Base-by-base conservation (phyloP, 352 stramenopile genomes). In the Phytophthora agathidicida region DNA sequence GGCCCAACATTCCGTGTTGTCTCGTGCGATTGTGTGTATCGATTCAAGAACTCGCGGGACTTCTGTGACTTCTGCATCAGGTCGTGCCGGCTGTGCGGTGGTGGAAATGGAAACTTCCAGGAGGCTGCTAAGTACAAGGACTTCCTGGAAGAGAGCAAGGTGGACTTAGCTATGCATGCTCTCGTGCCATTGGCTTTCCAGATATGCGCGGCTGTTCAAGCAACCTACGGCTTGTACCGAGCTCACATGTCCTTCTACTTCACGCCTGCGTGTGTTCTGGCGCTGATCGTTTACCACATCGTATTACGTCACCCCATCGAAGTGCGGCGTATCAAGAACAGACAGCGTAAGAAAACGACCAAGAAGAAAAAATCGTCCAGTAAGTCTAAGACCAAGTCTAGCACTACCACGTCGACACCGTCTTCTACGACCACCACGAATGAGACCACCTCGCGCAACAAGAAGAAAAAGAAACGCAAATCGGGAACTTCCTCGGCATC, bases 1-100 rank as follows among this genome's bases (percentile, higher is more conserved):
- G 86, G 86, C 0, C 77, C 83, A 24, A 93, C 71, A 7, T 96
- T 93, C 62, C 81, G 83, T n/a, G 86, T 94, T 44, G 80, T 94
- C 3, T 74, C 79, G 20, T 96, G 86, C 44, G 84, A 96, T 56
- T 96, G 86, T 32, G 84, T 93, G n/a, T 73, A 88, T 42, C 83
- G 86, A 14, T 88, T 88, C 33, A 61, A 81, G 22, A 75, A 64
- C 19, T 75, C 71, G 6, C 73, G 75, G 3, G 77, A 87, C 10
- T 93, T 88, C 47, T 96, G 86, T 42, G 67, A 48, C 8, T 96
- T 96, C 41, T 96, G 86, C 48, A 77, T 75, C 17, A 72, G 86
- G 26, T 83, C 83, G 11, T 96, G 86, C 27, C 69, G 73, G 0
- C 59, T 88, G 6, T 96, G 86, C 33, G 84, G 86, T 22, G 86